Evolutionary conservation across 345 rosid species (phyloP), one percentile per base, ranked within the genome.

Genomic region (Lenwebbia sp.): DNA sequence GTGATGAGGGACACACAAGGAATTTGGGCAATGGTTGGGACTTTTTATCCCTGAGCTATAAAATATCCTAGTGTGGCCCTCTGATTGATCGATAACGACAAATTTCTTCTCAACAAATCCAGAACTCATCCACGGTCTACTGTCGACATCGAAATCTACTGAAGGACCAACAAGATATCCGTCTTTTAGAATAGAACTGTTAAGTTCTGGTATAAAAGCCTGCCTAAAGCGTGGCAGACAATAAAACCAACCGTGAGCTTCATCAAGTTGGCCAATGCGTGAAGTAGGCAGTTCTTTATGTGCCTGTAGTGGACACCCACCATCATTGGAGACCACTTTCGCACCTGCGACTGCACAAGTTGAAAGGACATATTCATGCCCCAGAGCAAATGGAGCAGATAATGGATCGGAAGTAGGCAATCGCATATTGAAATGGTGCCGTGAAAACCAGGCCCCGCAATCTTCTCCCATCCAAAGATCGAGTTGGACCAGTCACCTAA

Each of bases 1-100:
- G 84, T 87, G 85, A 84, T 78, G 84, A 85, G 84, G 57, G 70
- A 70, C 81, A 33, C 81, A 21, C 4, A 5, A 21, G 81, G 84
- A 49, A 87, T 30, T 76, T 23, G 62, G 22, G 56, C 58, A 54
- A 28, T 83, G 86, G 76, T 86, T 86, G 85, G 89, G 53, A 88
- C 82, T 85, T 58, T 82, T 88, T 54, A 88, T 60, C 82, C 85
- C 85, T 75, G 94, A 90, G 83, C 89, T 93, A 51, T 86, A 91
- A 54, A 95, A 58, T 70, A 96, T 86, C 89, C 90, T 93, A 50
- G 95, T 93, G 86, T 91, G 94, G 84, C 90, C 92, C 85, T 96
- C 95, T 23, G 95, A 91, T 86, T 91, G 98, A 89, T 96, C 98
- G 83, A 96, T 94, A 54, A 95, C 90, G 78, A 92, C 83, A 40